phyloP scores from a whole-genome alignment of 139 green algal species.

The Coccomyxa sp. region DNA sequence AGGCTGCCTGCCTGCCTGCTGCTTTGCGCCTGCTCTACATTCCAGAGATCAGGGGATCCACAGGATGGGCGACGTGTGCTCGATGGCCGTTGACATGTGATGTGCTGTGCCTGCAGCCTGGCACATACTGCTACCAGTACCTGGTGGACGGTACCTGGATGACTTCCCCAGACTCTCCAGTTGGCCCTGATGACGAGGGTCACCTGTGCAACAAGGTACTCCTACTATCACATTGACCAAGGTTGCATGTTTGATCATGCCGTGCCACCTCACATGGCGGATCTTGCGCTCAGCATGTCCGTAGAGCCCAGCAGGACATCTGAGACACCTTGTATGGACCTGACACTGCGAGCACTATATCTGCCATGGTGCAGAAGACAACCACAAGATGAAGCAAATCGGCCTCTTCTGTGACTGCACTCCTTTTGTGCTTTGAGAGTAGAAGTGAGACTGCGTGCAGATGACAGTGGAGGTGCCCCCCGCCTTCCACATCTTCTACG shows the following conservation, averaged over 20 bases:
- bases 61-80: neutral
- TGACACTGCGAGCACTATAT: no score
- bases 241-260: no score
- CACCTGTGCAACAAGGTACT: slow-evolving; percentile 36
- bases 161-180: slow-evolving; percentile 24
- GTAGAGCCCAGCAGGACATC: no score
- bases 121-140: slow-evolving; percentile 49
- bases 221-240: no score
- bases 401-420: neutral
- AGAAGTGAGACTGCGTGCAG: neutral
- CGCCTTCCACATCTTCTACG: slow-evolving; percentile 54
- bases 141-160: slow-evolving; percentile 52
- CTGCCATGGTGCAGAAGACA: no score
- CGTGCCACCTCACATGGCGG: no score
- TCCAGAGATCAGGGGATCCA: no score
- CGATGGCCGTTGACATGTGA: neutral
- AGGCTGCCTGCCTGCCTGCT: no score
- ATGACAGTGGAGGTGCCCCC: slow-evolving; percentile 26
- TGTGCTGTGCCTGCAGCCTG: slow-evolving; percentile 24
- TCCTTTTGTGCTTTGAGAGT: neutral
- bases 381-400: neutral
- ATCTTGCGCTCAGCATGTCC: no score
- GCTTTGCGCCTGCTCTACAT: no score
- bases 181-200: slow-evolving; percentile 28
- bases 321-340: no score